A percentile compares a stretch with the other conserved stretches of the same genome.
Evolutionary conservation across 75 land plant species (phyloP).

Genomic region (Pseudotsuga menziesii): DNA sequence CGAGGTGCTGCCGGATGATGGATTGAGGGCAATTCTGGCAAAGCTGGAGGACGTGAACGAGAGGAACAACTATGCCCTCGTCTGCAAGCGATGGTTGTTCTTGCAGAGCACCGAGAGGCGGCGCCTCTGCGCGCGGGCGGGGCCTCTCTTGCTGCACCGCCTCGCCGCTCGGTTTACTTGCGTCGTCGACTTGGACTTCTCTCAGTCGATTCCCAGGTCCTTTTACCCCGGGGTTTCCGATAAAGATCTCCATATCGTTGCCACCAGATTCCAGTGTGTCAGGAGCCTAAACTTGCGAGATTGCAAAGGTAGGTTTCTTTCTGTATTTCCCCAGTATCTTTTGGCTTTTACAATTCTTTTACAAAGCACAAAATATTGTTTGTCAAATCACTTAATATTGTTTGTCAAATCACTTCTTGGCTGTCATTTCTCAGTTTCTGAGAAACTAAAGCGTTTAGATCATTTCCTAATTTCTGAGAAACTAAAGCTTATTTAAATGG

Average conservation of each 20-base stretch:
- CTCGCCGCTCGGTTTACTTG: slow-evolving; percentile 70
- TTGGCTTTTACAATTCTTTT: no score
- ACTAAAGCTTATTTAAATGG: no score
- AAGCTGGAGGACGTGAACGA: slow-evolving; percentile 47
- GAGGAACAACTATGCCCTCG: slow-evolving; percentile 66
- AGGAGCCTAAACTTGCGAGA: slow-evolving; percentile 43
- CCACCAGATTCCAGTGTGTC: slow-evolving; percentile 27
- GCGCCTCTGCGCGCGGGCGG: slow-evolving; percentile 70
- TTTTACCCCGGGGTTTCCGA: slow-evolving; percentile 79
- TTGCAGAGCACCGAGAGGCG: slow-evolving; percentile 74
- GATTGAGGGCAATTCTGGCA: slow-evolving; percentile 48
- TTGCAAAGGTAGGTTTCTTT: slow-evolving; percentile 15
- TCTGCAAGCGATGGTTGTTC: slow-evolving; percentile 84
- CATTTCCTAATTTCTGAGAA: no score
- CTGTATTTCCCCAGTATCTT: no score
- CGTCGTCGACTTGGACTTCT: slow-evolving; percentile 59
- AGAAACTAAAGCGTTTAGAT: no score
- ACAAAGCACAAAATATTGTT: no score
- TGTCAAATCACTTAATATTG: no score
- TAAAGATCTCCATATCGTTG: slow-evolving; percentile 53
- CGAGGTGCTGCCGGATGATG: slow-evolving; percentile 64
- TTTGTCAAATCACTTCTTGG: no score
- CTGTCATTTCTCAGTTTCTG: no score
- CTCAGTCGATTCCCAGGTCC: slow-evolving; percentile 58
- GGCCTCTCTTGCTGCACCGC: slow-evolving; percentile 63